phyloP scores from a whole-genome alignment of 331 rosid genomes.

The Prunus yedoensis region DNA sequence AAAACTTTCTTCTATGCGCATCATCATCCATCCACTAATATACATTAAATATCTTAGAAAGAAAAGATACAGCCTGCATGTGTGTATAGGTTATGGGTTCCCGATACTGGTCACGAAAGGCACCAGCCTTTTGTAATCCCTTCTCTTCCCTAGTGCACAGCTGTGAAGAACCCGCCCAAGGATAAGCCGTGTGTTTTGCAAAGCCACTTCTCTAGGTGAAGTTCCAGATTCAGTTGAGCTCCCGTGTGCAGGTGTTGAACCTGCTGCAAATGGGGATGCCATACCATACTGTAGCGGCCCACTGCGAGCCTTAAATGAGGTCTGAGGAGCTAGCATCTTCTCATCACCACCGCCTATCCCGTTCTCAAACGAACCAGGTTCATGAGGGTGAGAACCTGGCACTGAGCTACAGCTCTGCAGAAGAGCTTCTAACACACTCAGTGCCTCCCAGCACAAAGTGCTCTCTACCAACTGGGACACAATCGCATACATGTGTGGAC shows the following conservation, averaged over 20 bases:
- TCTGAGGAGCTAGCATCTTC: slow-evolving; percentile 77
- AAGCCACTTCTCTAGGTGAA: slow-evolving; percentile 69
- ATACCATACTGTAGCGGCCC: slow-evolving; percentile 82
- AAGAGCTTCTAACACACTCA: slow-evolving; percentile 96
- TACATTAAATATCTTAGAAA: slow-evolving; percentile 6
- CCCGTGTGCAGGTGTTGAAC: slow-evolving; percentile 40
- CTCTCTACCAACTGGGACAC: slow-evolving; percentile 98
- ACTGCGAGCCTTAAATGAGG: slow-evolving; percentile 93
- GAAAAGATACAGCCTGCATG: slow-evolving; percentile 5
- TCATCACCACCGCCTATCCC: slow-evolving; percentile 74
- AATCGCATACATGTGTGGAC: slow-evolving; percentile 94
- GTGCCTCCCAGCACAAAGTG: slow-evolving; percentile 97
- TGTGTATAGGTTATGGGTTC: slow-evolving; percentile 48
- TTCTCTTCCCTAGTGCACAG: slow-evolving; percentile 82
- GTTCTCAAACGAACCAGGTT: slow-evolving; percentile 64
- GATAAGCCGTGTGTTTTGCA: slow-evolving; percentile 87
- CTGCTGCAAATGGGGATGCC: slow-evolving; percentile 43
- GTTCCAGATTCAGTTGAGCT: slow-evolving; percentile 56
- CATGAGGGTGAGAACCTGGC: slow-evolving; percentile 78
- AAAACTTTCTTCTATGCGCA: background rate
- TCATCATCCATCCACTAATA: slow-evolving; percentile 7
- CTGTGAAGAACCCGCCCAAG: slow-evolving; percentile 81
- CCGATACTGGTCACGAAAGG: slow-evolving; percentile 85
- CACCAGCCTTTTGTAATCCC: slow-evolving; percentile 82
- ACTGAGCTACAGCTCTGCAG: slow-evolving; percentile 91